Base-by-base conservation (phyloP, 768 basidiomycete species). In the Hirschioporus abietinus region DNA sequence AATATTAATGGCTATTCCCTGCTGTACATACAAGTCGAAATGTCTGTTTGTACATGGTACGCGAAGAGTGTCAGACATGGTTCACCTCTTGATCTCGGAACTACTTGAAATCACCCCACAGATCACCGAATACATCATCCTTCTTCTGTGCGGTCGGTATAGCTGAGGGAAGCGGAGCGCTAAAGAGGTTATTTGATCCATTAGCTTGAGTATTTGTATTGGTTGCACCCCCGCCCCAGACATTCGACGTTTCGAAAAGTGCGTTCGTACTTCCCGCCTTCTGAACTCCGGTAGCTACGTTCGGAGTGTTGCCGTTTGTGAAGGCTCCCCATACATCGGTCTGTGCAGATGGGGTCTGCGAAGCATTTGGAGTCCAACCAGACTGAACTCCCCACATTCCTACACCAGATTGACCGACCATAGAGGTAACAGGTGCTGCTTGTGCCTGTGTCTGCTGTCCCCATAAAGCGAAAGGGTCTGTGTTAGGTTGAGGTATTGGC, bases 31-130 rank as follows among this genome's bases (percentile, higher is more conserved):
- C 42, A 52, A 52, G 6, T 52, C 42, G 1, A 52, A 52, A 5
- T 15, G 42, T 30, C 30, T 30, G 30, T 30, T 30, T 30, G 30
- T 30, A 30, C 30, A 52, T 3, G 30, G 30, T 8, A 2, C 30
- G 42, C 42, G 42, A 20, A 36, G 12, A 52, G 20, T 6, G 42
- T 52, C 4, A 52, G 3, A 52, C 42, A 52, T 15, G 12, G 42
- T 15, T 5, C 2, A 15, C 4, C 20, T 15, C 4, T 15, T 52
- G 20, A 15, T 12, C 20, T 52, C 12, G 4, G 2, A 61, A 66
- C 72, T 81, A 93, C 81, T 92, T 92, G 76, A 91, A 91, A 52
- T 88, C 86, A 63, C 91, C 90, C 92, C 92, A 93, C 63, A 94
- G 75, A 76, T 93, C 91, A 7, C 89, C 91, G 72, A 93, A 93